phyloP scores from a whole-genome alignment of 768 basidiomycete species.

The Cytidiella melzeri region DNA sequence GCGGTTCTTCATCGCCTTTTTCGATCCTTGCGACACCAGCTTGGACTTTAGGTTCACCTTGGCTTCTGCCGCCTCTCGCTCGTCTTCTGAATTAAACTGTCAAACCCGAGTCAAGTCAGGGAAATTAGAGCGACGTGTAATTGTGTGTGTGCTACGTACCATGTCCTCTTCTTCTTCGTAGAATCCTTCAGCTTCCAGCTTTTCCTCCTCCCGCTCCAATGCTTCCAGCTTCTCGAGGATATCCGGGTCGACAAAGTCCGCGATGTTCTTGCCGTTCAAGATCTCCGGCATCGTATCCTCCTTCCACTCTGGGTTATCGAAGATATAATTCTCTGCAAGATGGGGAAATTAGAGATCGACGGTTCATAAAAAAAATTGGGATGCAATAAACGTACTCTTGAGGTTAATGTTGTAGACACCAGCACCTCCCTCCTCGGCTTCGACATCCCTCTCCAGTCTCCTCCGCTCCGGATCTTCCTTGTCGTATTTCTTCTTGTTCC shows the following conservation, averaged over 20 bases:
- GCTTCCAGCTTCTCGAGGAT: constrained; percentile 96
- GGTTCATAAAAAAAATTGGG: neutral
- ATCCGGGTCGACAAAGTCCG: constrained; percentile 97
- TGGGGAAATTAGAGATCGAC: neutral
- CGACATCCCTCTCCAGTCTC: constrained; percentile 72
- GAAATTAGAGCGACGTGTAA: neutral
- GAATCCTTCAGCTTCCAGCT: constrained; percentile 89
- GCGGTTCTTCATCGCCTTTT: constrained; percentile 85
- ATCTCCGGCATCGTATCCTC: constrained; percentile 97
- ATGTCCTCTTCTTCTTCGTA: constrained; percentile 89
- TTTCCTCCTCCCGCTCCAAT: constrained; percentile 94
- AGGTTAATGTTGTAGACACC: constrained; percentile 90
- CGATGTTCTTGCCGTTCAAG: constrained; percentile 97
- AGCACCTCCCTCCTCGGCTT: constrained; percentile 81
- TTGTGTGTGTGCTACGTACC: constrained; percentile 38
- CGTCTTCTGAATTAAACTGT: constrained; percentile 56
- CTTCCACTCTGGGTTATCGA: constrained; percentile 92
- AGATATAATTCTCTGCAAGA: constrained; percentile 76
- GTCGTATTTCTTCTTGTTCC: constrained; percentile 76
- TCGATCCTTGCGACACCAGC: constrained; percentile 67
- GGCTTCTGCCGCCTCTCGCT: constrained; percentile 66
- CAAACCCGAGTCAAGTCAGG: neutral
- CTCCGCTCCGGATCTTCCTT: constrained; percentile 77
- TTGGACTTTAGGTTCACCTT: constrained; percentile 55
- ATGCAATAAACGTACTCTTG: constrained; percentile 55